These are phyloP conservation scores for Candida sp. DNA, from an alignment of 1,139 yeast genomes.

Conservation along the genomic window DNA sequence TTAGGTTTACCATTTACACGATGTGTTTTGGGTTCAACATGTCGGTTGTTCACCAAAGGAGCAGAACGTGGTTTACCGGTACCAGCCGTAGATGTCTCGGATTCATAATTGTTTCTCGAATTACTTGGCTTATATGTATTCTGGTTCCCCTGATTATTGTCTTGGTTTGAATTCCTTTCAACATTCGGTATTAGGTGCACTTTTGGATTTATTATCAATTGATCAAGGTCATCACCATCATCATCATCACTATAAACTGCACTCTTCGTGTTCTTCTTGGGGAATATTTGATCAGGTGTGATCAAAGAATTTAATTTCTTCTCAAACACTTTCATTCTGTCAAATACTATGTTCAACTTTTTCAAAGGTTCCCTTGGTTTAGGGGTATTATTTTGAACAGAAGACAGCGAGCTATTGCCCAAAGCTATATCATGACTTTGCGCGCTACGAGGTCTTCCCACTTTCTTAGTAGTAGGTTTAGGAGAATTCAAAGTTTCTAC, in stretches of 20 bases:
- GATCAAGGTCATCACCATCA: conserved; percentile 1
- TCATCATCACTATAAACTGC: conserved; percentile 1
- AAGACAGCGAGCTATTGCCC: background rate
- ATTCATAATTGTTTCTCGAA: background rate
- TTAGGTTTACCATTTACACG: background rate
- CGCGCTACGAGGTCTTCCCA: background rate
- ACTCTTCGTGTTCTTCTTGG: conserved; percentile 2
- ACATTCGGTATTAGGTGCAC: background rate
- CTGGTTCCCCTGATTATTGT: background rate
- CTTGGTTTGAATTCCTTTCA: background rate
- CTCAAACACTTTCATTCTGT: conserved; percentile 6
- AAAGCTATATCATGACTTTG: background rate
- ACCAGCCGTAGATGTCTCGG: background rate
- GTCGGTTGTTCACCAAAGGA: background rate
- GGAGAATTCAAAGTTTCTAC: background rate
- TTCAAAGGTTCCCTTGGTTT: conserved; percentile 1
- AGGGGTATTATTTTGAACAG: background rate
- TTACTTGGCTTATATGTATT: background rate
- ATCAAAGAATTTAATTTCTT: conserved; percentile 8
- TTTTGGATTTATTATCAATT: conserved; percentile 1
- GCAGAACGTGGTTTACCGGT: background rate
- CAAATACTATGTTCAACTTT: conserved; percentile 1
- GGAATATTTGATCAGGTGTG: conserved; percentile 12
- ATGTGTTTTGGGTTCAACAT: background rate
- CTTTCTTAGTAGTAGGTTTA: background rate